A percentile compares a stretch with the other conserved stretches of the same genome.
phyloP scores from a whole-genome alignment of 2,329 filamentous ascomycete species.

The Penicillium verrucosum region DNA sequence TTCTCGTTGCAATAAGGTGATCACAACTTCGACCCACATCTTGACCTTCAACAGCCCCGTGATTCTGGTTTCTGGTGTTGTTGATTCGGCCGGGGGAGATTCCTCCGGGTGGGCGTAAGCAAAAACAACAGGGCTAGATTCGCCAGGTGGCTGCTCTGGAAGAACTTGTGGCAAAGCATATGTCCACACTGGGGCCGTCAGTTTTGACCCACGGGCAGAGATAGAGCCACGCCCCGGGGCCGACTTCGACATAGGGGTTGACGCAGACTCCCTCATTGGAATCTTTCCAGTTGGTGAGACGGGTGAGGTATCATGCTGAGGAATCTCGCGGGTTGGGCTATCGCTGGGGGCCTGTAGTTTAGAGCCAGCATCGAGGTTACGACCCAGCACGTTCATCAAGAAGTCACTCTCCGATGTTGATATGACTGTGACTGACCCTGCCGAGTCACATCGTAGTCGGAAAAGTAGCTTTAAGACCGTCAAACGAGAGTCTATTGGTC shows the following conservation, averaged over 20 bases:
- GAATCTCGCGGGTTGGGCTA: conserved; percentile 37
- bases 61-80: conserved; percentile 29
- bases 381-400: conserved; percentile 68
- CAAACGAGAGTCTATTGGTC: conserved; percentile 67
- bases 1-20: conserved; percentile 69
- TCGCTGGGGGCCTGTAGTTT: conserved; percentile 42
- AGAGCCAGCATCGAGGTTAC: conserved; percentile 55
- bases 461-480: conserved; percentile 76
- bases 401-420: conserved; percentile 68
- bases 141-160: conserved; percentile 51
- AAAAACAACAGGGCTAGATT: conserved; percentile 51
- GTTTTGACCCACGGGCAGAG: conserved; percentile 34
- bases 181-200: conserved; percentile 53
- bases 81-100: conserved; percentile 28
- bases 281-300: conserved; percentile 28
- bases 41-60: conserved; percentile 55
- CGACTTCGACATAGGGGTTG: conserved; percentile 31
- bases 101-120: conserved; percentile 44
- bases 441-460: conserved; percentile 76
- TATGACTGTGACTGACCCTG: conserved; percentile 70
- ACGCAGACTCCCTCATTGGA: conserved; percentile 31
- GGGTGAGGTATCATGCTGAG: conserved; percentile 38
- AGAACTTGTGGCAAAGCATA: conserved; percentile 54
- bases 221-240: conserved; percentile 32
- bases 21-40: conserved; percentile 73